Evolutionary conservation across 2,329 filamentous ascomycete genomes (phyloP), one percentile per base, ranked within the genome.

Genomic region (Trichoderma brevicompactum): DNA sequence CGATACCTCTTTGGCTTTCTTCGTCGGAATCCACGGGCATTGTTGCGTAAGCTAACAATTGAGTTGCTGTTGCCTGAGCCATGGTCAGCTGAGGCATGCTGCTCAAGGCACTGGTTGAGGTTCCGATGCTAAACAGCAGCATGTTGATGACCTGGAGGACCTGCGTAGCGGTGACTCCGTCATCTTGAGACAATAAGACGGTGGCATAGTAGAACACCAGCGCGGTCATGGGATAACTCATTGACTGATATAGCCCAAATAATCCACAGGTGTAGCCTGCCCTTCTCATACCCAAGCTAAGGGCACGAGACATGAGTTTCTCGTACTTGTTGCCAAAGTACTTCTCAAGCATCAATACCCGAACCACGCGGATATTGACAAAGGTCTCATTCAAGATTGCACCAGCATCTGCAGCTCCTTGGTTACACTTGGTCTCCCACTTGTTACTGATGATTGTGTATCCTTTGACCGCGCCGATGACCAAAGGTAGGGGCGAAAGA

Each of bases 131-230:
- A 74, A 97, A 91, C n/a, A 97, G 83, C 1, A 98, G 83, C 61
- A 97, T 83, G 40, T 93, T 90, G 70, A 95, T 88, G 0, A 95
- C 91, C 67, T 89, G 86, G 34, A 96, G 79, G 17, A 95, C 84
- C 1, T 83, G 79, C 1, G 83, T 80, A 0, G 89, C 83, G 0
- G 80, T 81, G n/a, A 78, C 72, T 12, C 74, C 70, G 7, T 79
- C 77, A 44, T 83, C 77, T 9, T 79, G 73, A 0, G 82, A 81
- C 6, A 91, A 82, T 10, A 96, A 81, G 0, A 84, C 78, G 0
- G 88, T 87, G 2, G 91, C 92, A 73, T 94, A 96, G 78, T 90
- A 97, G 74, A 97, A 95, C 9, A 96, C 85, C 3, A 96, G 79
- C 0, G 92, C 92, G 46, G 87, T 89, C 13, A 92, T 83, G 71